Evolutionary conservation across 2,329 filamentous ascomycete species (phyloP).

Genomic region (Fusarium pseudonygamai): DNA sequence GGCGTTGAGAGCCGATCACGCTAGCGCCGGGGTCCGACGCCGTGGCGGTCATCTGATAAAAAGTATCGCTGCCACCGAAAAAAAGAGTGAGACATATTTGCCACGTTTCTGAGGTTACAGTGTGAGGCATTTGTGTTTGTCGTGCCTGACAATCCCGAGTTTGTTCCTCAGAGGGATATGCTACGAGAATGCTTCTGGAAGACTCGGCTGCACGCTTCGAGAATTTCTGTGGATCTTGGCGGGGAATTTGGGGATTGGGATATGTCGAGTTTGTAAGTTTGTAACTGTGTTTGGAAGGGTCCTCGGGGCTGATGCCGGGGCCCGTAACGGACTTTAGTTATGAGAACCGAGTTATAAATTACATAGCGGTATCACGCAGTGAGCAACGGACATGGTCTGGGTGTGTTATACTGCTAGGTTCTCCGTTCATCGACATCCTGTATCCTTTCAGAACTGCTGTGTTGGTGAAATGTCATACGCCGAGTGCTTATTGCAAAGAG

Average conservation of each 20-base stretch:
- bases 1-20: constrained; percentile 18
- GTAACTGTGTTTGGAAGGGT: neutral
- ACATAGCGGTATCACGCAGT: neutral
- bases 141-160: neutral
- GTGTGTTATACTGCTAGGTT: neutral
- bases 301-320: neutral
- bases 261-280: neutral
- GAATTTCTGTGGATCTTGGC: neutral
- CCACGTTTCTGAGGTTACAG: neutral
- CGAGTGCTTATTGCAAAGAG: neutral
- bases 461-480: neutral
- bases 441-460: no score
- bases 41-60: neutral
- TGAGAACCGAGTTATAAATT: neutral
- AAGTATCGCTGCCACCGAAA: neutral
- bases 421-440: neutral
- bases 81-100: neutral
- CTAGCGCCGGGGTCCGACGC: constrained; percentile 1
- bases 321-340: neutral
- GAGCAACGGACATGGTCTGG: neutral
- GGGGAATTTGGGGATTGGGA: neutral
- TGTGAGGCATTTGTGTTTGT: neutral
- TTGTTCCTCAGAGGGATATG: neutral
- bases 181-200: neutral
- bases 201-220: neutral